These are phyloP conservation scores for Eimeria sp. DNA, from an alignment of 169 alveolate genomes.

Conservation along the genomic window DNA sequence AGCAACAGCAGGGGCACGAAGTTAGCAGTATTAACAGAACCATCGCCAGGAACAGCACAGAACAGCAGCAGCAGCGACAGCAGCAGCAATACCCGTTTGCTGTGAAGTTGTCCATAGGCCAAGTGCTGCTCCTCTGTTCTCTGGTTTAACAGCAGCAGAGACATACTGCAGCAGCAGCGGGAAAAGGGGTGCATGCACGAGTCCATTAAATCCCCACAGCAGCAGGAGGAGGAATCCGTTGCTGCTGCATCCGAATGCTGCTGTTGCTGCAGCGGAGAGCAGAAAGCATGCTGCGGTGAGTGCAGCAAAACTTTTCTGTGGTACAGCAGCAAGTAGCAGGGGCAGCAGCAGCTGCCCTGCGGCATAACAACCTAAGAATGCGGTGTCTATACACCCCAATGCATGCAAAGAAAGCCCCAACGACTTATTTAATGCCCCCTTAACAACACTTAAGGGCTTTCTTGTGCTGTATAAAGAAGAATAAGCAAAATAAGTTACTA, in stretches of 20 bases:
- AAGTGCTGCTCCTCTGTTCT: constrained; percentile 83
- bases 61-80: neutral
- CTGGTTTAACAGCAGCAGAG: constrained; percentile 69
- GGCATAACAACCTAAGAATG: constrained; percentile 87
- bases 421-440: constrained; percentile 79
- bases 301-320: constrained; percentile 2
- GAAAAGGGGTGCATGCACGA: constrained; percentile 86
- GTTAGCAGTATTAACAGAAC: neutral
- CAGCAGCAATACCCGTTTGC: constrained; percentile 74
- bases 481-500: constrained; percentile 84
- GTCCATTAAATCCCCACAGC: constrained; percentile 83
- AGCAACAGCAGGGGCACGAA: neutral
- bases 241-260: constrained; percentile 77
- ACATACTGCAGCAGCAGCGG: constrained; percentile 85
- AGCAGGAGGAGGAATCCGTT: neutral
- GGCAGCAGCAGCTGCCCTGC: constrained; percentile 86
- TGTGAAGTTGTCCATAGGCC: constrained; percentile 88
- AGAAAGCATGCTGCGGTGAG: neutral
- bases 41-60: neutral
- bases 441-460: constrained; percentile 88
- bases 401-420: constrained; percentile 77
- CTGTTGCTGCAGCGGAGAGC: neutral
- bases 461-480: constrained; percentile 84
- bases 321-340: constrained; percentile 70
- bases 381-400: constrained; percentile 87